A percentile compares a stretch with the other conserved stretches of the same genome.
These are phyloP conservation scores for Citrullus amarus DNA, from an alignment of 306 rosid species.

Conservation along the genomic window DNA sequence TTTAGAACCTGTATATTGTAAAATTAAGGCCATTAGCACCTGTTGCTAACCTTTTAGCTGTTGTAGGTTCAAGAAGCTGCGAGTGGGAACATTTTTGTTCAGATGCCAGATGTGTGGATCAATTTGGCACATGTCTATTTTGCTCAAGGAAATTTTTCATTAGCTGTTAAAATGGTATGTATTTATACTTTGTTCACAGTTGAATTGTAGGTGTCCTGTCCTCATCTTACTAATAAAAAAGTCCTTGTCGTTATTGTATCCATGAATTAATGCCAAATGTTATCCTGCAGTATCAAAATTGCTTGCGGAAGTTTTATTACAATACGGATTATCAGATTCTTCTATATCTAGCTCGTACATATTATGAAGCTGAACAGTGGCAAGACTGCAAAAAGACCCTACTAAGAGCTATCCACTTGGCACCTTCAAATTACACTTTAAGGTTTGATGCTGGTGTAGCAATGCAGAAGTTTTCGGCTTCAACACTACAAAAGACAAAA, in stretches of 20 bases:
- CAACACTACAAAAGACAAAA: conserved; percentile 83
- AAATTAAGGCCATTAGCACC: conserved; percentile 10
- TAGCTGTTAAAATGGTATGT: conserved; percentile 93
- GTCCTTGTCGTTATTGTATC: conserved; percentile 11
- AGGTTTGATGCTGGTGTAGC: conserved; percentile 98
- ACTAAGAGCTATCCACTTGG: conserved; percentile 89
- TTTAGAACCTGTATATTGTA: conserved; percentile 5
- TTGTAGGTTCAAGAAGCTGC: conserved; percentile 99
- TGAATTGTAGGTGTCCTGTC: conserved; percentile 13
- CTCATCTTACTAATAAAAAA: not conserved
- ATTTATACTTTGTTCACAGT: not conserved
- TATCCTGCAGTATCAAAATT: conserved; percentile 85
- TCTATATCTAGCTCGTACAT: conserved; percentile 89
- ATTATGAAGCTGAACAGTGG: conserved; percentile 99
- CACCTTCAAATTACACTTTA: conserved; percentile 91
- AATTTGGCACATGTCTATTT: conserved; percentile 96
- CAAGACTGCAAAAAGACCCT: conserved; percentile 95
- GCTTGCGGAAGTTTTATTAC: conserved; percentile 87
- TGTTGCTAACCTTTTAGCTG: conserved; percentile 16
- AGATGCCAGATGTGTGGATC: conserved; percentile 99
- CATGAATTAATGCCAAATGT: conserved; percentile 22
- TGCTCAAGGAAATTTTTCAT: conserved; percentile 87
- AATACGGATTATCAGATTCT: conserved; percentile 94
- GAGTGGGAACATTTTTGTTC: conserved; percentile 94
- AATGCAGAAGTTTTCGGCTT: conserved; percentile 96